Evolutionary conservation across 2,329 filamentous ascomycete genomes (phyloP), one percentile per base, ranked within the genome.

Genomic region (Periconia sp.): DNA sequence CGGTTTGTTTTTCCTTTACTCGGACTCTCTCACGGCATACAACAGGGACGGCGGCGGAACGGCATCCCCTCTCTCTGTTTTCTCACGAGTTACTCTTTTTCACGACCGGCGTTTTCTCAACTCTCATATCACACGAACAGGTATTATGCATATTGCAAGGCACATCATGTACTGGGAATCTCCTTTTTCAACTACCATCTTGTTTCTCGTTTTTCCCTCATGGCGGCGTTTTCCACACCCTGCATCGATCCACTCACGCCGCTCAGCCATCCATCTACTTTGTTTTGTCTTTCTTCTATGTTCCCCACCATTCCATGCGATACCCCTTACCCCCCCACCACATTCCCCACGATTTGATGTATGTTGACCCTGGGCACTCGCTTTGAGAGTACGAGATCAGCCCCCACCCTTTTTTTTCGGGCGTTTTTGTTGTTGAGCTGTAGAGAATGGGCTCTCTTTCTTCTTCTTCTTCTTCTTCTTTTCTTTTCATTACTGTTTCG

Each of bases 31-130:
- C 48, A 58, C 57, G 42, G 58, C 58, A 57, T 57, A 37, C 15
- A 11, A 5, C 55, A 41, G 56, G 58, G 56, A 49, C 37, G 20
- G 23, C 23, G 43, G 52, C 49, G 40, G 50, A 41, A 33, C 8
- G 23, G 54, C 54, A 56, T 45, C n/a, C 48, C 53, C 49, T 52
- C 55, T 54, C 43, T 57, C 54, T 54, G 53, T 53, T 54, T 48
- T 52, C 41, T 27, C 45, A 69, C 52, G 64, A 61, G 3, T 44
- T 27, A 27, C 23, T n/a, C n/a, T 27, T 27, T 5, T 56, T 69
- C 56, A 72, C 52, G 69, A 69, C 56, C 15, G 68, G 69, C 59
- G 66, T 68, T 68, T n/a, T 45, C 43, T 37, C 33, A 17, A n/a
- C 54, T 52, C 42, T 55, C 43, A 3, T 37, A 37, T 37, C 33